phyloP scores from a whole-genome alignment of 345 rosid species.

The Camelina neglecta region DNA sequence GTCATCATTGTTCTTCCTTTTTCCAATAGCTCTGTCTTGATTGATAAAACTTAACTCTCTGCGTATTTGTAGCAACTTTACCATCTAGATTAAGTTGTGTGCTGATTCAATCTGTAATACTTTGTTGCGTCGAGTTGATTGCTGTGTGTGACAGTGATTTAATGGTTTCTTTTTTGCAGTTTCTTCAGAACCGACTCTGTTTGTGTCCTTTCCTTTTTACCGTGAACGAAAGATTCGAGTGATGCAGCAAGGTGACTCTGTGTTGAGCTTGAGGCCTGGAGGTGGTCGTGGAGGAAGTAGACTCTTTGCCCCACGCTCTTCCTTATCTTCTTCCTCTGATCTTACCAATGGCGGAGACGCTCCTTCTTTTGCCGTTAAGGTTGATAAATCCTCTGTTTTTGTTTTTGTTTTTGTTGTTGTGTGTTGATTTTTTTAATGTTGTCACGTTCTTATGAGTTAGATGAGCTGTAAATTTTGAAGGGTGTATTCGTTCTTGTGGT shows the following conservation, averaged over 20 bases:
- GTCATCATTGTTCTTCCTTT: not conserved
- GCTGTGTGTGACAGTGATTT: slow-evolving; percentile 15
- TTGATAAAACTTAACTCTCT: not conserved
- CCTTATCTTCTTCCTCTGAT: slow-evolving; percentile 35
- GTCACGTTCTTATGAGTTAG: not conserved
- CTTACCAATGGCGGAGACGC: slow-evolving; percentile 22
- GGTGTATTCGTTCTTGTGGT: slow-evolving; percentile 12
- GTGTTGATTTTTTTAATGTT: not conserved
- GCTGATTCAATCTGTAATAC: not conserved
- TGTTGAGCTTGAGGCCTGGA: slow-evolving; percentile 48
- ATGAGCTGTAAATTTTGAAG: not conserved
- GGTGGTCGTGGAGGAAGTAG: slow-evolving; percentile 46
- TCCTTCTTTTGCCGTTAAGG: slow-evolving; percentile 43
- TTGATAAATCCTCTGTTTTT: not conserved
- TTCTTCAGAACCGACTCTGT: not conserved
- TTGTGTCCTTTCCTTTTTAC: not conserved
- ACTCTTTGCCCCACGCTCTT: slow-evolving; percentile 33
- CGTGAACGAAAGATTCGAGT: slow-evolving; percentile 15
- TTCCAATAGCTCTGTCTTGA: not conserved
- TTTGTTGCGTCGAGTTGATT: not conserved
- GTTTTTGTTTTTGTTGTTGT: not conserved
- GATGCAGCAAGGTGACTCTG: slow-evolving; percentile 41
- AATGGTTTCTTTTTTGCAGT: not conserved
- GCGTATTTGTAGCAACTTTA: not conserved
- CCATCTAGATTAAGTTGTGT: not conserved